Evolutionary conservation across 2,329 filamentous ascomycete species (phyloP).

Genomic region (Gyromitra esculenta): DNA sequence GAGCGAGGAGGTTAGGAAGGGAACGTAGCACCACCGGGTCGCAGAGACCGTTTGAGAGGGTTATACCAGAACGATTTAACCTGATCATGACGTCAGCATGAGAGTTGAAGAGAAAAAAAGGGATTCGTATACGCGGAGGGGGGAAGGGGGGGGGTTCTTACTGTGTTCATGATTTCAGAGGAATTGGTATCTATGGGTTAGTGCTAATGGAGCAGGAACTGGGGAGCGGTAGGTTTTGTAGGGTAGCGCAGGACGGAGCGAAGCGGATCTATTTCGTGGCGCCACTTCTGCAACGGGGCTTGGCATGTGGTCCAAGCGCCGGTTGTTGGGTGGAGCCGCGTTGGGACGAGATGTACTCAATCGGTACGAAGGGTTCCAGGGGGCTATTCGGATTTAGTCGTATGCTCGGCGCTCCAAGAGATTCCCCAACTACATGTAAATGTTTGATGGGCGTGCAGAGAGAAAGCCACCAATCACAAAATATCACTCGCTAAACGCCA

Average conservation of each 20-base stretch:
- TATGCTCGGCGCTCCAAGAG: too few relatives aligned
- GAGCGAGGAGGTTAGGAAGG: conserved; percentile 54
- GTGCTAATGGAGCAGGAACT: conserved; percentile 28
- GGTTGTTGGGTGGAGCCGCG: too few relatives aligned
- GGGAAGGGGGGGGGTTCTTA: conserved; percentile 60
- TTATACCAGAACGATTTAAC: conserved; percentile 73
- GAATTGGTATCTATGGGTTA: conserved; percentile 21
- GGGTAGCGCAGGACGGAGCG: too few relatives aligned
- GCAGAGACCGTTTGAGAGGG: conserved; percentile 27
- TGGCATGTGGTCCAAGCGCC: neutral
- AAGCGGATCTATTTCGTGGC: neutral
- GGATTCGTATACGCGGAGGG: neutral
- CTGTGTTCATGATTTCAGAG: conserved; percentile 66
- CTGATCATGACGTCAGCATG: conserved; percentile 60
- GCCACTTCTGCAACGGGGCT: neutral
- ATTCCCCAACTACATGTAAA: too few relatives aligned
- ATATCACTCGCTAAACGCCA: too few relatives aligned
- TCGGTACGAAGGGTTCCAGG: too few relatives aligned
- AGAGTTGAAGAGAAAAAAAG: neutral
- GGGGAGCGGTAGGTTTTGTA: neutral
- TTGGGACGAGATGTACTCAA: too few relatives aligned
- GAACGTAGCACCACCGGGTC: conserved; percentile 29
- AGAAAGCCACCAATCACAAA: too few relatives aligned
- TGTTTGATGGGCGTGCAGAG: too few relatives aligned
- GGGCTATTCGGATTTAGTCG: too few relatives aligned